These are phyloP conservation scores for Linnemannia hyalina DNA, from an alignment of 192 early-diverging fungal species.

Conservation along the genomic window DNA sequence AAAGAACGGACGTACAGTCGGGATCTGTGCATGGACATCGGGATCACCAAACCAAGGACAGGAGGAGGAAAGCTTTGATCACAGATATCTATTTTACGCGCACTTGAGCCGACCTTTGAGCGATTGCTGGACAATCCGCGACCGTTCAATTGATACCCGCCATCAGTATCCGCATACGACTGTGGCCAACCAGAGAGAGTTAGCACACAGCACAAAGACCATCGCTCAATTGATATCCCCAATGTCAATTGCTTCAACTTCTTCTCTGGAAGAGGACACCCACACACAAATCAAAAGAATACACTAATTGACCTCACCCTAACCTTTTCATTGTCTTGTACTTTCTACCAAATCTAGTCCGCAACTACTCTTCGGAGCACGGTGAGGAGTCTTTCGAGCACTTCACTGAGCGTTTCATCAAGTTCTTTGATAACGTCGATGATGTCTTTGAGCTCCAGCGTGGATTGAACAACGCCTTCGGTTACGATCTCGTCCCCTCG, in stretches of 20 bases:
- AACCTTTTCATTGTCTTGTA: neutral
- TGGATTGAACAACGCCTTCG: slow-evolving; percentile 98
- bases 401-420: slow-evolving; percentile 84
- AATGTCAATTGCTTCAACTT: neutral
- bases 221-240: neutral
- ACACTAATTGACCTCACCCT: neutral
- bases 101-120: neutral
- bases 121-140: neutral
- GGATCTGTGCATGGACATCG: neutral
- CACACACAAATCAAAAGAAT: neutral
- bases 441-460: slow-evolving; percentile 99
- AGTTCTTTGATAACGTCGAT: slow-evolving; percentile 88
- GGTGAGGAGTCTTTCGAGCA: slow-evolving; percentile 83
- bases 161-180: neutral
- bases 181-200: neutral
- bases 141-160: neutral
- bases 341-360: slow-evolving; percentile 17
- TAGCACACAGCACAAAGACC: neutral
- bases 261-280: neutral
- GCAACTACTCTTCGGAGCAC: slow-evolving; percentile 68
- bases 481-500: slow-evolving; percentile 95
- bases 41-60: neutral
- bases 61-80: neutral
- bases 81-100: neutral
- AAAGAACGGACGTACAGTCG: neutral